Conservation (phyloP, 805 yeast genomes). For the Ogataea pilisensis region DNA sequence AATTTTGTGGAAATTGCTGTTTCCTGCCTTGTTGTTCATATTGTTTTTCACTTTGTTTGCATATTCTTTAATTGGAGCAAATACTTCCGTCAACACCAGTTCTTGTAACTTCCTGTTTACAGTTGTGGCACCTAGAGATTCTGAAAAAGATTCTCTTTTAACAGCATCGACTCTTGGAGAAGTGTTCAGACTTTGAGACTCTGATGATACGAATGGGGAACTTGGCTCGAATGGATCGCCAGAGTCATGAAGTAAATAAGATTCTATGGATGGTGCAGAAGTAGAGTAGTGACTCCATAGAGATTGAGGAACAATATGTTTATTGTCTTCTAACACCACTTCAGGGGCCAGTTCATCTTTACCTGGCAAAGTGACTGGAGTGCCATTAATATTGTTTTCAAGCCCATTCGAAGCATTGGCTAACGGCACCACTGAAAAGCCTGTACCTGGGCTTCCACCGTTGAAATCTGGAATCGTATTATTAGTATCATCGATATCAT, state of each 20-base stretch:
- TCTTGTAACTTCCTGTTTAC: conserved; percentile 71
- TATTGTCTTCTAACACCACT: conserved; percentile 88
- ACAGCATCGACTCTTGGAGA: conserved; percentile 15
- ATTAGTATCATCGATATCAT: conserved; percentile 21
- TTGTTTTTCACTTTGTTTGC: conserved; percentile 21
- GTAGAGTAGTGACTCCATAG: conserved; percentile 58
- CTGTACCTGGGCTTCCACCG: too few species aligned
- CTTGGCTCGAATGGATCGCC: conserved; percentile 1
- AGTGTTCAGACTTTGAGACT: conserved; percentile 8
- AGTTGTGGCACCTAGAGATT: conserved; percentile 53
- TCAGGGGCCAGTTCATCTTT: conserved; percentile 50
- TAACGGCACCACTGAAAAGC: conserved; percentile 1
- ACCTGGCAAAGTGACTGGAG: conserved; percentile 1
- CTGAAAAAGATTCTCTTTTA: conserved; percentile 10
- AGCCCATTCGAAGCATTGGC: neutral
- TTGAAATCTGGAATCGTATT: conserved; percentile 7
- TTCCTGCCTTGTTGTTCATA: too few species aligned
- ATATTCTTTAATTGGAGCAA: conserved; percentile 45
- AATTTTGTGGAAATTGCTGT: too few species aligned
- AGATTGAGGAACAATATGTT: conserved; percentile 84
- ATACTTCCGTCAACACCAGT: conserved; percentile 67
- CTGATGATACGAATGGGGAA: conserved; percentile 3
- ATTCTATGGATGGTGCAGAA: conserved; percentile 36
- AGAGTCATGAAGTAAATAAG: conserved; percentile 13
- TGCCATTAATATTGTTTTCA: neutral